Conservation (phyloP, 345 rosid species). For the Camelina hispida region DNA sequence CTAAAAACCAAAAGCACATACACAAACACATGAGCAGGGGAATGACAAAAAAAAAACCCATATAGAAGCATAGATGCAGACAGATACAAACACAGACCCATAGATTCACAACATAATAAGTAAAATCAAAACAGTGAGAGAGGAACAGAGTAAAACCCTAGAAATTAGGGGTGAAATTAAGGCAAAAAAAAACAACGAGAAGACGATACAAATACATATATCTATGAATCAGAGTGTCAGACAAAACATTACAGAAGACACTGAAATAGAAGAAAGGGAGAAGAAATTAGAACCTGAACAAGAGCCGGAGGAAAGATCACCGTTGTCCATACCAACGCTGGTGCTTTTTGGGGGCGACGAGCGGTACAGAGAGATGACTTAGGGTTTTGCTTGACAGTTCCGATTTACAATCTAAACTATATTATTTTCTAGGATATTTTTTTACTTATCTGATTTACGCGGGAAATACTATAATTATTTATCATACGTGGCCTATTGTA, state of each 20-base stretch:
- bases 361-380: neutral
- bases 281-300: neutral
- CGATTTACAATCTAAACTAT: neutral
- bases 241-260: neutral
- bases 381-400: constrained; percentile 13
- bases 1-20: neutral
- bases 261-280: neutral
- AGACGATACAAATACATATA: neutral
- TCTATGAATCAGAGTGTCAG: neutral
- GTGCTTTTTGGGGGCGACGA: neutral
- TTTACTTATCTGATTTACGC: constrained; percentile 9
- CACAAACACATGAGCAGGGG: neutral
- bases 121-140: neutral
- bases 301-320: constrained; percentile 3
- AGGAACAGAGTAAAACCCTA: constrained; percentile 5
- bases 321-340: neutral
- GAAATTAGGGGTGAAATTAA: neutral
- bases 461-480: constrained; percentile 1
- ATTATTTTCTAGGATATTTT: too few relatives aligned
- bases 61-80: neutral
- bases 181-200: neutral
- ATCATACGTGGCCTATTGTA: constrained; percentile 11
- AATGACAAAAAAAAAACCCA: neutral
- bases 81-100: neutral
- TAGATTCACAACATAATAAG: neutral